phyloP scores from a whole-genome alignment of 2,329 filamentous ascomycete species.

The Phyllosticta citribraziliensis region DNA sequence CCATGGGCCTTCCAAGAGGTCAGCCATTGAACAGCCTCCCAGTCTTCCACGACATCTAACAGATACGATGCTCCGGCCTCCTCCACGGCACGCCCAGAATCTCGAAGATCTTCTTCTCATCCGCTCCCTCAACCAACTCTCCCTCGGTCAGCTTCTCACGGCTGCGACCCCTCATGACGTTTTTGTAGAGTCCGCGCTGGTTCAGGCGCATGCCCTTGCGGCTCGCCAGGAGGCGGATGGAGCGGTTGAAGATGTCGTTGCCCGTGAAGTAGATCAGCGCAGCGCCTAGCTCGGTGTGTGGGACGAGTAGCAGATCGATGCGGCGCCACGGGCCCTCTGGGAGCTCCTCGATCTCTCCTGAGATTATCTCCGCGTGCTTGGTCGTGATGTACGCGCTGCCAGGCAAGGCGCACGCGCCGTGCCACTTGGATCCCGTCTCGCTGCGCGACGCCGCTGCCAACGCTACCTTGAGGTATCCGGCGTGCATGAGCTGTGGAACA shows the following conservation, averaged over 20 bases:
- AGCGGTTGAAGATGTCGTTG: conserved; percentile 89
- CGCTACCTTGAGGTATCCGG: conserved; percentile 58
- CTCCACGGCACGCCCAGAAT: conserved; percentile 77
- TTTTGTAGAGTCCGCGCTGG: conserved; percentile 66
- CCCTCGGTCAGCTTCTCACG: conserved; percentile 57
- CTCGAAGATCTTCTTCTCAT: conserved; percentile 75
- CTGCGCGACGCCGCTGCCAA: conserved; percentile 50
- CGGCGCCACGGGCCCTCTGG: conserved; percentile 55
- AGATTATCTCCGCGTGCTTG: conserved; percentile 15
- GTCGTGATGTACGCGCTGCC: conserved; percentile 12
- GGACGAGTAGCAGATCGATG: conserved; percentile 78
- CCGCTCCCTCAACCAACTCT: conserved; percentile 59
- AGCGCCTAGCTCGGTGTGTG: conserved; percentile 67
- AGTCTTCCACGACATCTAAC: not conserved
- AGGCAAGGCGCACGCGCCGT: conserved; percentile 70
- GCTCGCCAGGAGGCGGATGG: conserved; percentile 66
- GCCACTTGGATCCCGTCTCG: conserved; percentile 61
- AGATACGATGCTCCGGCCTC: conserved; percentile 65
- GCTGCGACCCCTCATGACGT: conserved; percentile 52
- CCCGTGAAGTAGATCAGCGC: conserved; percentile 93
- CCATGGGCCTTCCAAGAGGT: too few species aligned
- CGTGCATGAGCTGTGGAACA: conserved; percentile 48
- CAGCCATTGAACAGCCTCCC: not conserved
- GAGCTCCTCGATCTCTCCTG: not conserved
- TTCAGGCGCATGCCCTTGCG: conserved; percentile 79